These are phyloP conservation scores for Penicillium janthinellum DNA, from an alignment of 2,329 filamentous ascomycete genomes.

Conservation along the genomic window DNA sequence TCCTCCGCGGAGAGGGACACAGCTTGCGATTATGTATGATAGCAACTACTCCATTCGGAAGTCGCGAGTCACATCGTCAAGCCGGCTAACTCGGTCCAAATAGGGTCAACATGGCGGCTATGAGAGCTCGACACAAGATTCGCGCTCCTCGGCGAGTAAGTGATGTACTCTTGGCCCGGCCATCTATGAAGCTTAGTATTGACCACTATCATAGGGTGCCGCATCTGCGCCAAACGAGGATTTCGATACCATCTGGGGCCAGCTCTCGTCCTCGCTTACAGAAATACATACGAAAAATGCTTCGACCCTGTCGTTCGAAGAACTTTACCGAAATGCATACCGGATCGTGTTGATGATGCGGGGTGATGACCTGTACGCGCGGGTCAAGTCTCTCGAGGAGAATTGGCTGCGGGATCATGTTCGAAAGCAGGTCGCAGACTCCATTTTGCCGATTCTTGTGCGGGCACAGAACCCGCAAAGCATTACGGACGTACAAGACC, in stretches of 20 bases:
- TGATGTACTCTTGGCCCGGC: not conserved
- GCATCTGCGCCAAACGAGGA: constrained; percentile 63
- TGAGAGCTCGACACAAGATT: constrained; percentile 64
- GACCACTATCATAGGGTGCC: constrained; percentile 52
- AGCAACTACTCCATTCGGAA: not conserved
- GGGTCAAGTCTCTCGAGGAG: constrained; percentile 78
- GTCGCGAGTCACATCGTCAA: not conserved
- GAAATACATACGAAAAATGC: constrained; percentile 94
- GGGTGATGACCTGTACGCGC: constrained; percentile 76
- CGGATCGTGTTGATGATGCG: constrained; percentile 90
- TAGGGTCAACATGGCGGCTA: constrained; percentile 46
- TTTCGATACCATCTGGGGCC: constrained; percentile 83
- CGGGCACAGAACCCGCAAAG: constrained; percentile 53
- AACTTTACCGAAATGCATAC: constrained; percentile 91
- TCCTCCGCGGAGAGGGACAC: constrained; percentile 27
- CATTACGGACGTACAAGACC: constrained; percentile 51
- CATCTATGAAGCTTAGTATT: constrained; percentile 13
- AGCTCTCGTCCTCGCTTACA: constrained; percentile 72
- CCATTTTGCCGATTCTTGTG: constrained; percentile 71
- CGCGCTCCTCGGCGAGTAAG: constrained; percentile 68
- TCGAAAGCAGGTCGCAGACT: constrained; percentile 66
- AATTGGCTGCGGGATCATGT: constrained; percentile 77
- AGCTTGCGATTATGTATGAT: not conserved
- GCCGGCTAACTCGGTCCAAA: not conserved
- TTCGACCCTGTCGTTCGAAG: constrained; percentile 87